Evolutionary conservation across 192 early-diverging fungal species (phyloP).

Genomic region (Linnemannia exigua): DNA sequence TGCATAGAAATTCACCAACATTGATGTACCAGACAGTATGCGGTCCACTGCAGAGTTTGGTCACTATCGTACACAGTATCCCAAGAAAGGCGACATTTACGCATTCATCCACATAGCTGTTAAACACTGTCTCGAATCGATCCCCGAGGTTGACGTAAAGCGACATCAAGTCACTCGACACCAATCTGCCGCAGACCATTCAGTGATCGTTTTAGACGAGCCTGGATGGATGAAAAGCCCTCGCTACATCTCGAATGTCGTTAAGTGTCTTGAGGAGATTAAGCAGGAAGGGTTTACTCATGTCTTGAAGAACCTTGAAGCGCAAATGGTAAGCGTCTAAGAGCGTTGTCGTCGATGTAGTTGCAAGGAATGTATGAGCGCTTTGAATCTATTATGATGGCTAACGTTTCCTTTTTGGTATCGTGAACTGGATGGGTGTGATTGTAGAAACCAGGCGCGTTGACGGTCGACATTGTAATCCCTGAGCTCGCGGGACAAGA

Average conservation of each 20-base stretch:
- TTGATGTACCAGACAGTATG: conserved; percentile 17
- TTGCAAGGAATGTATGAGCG: too few relatives aligned
- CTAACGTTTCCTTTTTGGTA: neutral
- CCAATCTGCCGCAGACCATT: conserved; percentile 31
- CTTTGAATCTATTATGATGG: too few relatives aligned
- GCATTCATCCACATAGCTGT: conserved; percentile 39
- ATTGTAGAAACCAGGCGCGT: conserved; percentile 40
- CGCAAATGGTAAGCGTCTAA: conserved; percentile 28
- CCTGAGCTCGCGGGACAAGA: conserved; percentile 1
- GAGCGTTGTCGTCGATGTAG: too few relatives aligned
- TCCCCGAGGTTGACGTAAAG: conserved; percentile 34
- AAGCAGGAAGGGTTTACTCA: conserved; percentile 31
- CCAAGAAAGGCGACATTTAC: conserved; percentile 24
- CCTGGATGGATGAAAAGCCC: conserved; percentile 33
- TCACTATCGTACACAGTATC: conserved; percentile 10
- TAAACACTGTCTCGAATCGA: conserved; percentile 34
- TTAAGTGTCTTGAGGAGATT: conserved; percentile 27
- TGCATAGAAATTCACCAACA: conserved; percentile 30
- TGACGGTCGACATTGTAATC: conserved; percentile 29
- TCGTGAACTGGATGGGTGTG: neutral
- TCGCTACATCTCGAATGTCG: conserved; percentile 21
- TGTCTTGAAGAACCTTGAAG: conserved; percentile 42
- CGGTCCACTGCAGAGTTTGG: conserved; percentile 18
- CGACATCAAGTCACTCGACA: conserved; percentile 38
- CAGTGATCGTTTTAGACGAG: conserved; percentile 35